Evolutionary conservation across 495 filamentous ascomycete species (phyloP).

Genomic region (Aspergillus sclerotiicarbonarius): DNA sequence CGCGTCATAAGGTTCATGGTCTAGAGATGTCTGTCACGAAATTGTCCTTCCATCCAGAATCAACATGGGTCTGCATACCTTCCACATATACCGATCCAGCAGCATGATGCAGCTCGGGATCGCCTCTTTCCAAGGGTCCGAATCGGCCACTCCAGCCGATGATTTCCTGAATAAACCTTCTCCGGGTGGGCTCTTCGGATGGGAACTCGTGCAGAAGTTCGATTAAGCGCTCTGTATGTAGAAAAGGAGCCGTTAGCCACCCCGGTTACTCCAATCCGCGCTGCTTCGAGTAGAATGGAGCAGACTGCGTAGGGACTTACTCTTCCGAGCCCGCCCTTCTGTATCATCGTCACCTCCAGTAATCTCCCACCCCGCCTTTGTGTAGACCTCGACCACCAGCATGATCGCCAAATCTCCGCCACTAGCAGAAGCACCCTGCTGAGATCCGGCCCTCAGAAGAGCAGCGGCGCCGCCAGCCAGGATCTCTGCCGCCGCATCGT

Average conservation of each 20-base stretch:
- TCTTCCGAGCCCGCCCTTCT: conserved; percentile 41
- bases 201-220: conserved; percentile 74
- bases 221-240: conserved; percentile 50
- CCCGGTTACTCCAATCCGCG: neutral
- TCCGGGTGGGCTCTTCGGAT: conserved; percentile 80
- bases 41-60: neutral
- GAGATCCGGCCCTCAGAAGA: conserved; percentile 74
- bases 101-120: conserved; percentile 94
- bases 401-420: conserved; percentile 86
- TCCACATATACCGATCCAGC: conserved; percentile 84
- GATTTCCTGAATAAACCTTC: conserved; percentile 85
- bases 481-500: conserved; percentile 78
- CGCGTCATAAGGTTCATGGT: conserved; percentile 86
- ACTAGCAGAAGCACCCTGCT: conserved; percentile 72
- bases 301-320: conserved; percentile 28
- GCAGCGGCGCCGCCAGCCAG: conserved; percentile 79
- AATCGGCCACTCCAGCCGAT: conserved; percentile 83
- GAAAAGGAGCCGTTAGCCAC: neutral
- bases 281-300: neutral
- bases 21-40: conserved; percentile 36
- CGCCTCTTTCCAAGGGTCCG: conserved; percentile 86
- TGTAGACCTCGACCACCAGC: conserved; percentile 83
- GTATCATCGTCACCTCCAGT: conserved; percentile 53
- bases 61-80: conserved; percentile 40
- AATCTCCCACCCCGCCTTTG: conserved; percentile 73